Base-by-base conservation (phyloP, 495 filamentous ascomycete species). In the Penicilliopsis zonata region DNA sequence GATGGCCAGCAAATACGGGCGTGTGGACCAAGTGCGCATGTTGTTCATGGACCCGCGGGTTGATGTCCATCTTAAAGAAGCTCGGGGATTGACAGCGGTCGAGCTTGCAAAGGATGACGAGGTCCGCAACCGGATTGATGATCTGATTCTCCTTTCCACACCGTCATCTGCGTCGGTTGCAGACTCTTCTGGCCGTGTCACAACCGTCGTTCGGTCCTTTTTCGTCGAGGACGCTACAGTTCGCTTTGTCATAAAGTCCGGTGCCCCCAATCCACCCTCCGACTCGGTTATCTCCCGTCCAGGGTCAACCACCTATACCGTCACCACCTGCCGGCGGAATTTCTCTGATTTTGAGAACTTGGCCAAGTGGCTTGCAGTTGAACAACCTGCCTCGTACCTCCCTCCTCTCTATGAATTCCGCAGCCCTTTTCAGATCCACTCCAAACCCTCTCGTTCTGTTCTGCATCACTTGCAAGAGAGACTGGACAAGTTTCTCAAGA, bases 61-160 rank as follows among this genome's bases (percentile, higher is more conserved):
- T 4, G 92, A 99, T 51, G 58, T 85, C 1, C 71, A 76, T 20
- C 74, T 86, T 16, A 86, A 81, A 49, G 92, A 99, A 42, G 52
- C 82, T 9, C 74, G 92, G 32, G 92, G 92, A 2, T 63, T 99
- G 46, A 95, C 88, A 16, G 92, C 92, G 2, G 86, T 96, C 10
- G 92, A 99, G 52, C 63, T 99, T 28, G 92, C 92, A 9, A 99
- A 99, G 49, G 92, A 99, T 49, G 92, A 99, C 46, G 92, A 99
- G 44, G 81, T 99, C 13, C 73, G 92, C 10, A 96, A 96, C 53
- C 75, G 78, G 32, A 94, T 99, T 24, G 92, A 99, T 47, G 90
- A 99, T 47, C 62, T 99, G 35, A 76, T 86, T 3, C 55, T 99
- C 10, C 78, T 96, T 37, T 79, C 82, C 4, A 77, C 76, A 37